Conservation (phyloP, 75 land plant genomes). For the Pinus tabuliformis region DNA sequence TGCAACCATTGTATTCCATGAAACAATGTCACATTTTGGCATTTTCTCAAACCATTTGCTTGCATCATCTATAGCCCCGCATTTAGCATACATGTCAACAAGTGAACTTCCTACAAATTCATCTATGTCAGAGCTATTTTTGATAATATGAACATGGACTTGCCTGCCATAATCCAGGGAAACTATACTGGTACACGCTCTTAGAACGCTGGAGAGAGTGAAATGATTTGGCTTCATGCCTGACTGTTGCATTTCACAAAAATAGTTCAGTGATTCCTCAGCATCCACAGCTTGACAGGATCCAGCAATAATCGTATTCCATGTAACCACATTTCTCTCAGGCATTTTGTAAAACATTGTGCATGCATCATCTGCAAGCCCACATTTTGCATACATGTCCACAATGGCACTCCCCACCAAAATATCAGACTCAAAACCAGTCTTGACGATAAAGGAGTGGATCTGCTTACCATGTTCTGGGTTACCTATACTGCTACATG, state of each 20-base stretch:
- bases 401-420: conserved; percentile 37
- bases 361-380: conserved; percentile 25
- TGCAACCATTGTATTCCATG: conserved; percentile 51
- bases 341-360: conserved; percentile 24
- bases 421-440: conserved; percentile 25
- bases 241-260: conserved; percentile 18
- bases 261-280: conserved; percentile 14
- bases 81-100: conserved; percentile 37
- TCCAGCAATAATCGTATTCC: conserved; percentile 42
- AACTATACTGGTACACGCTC: conserved; percentile 10
- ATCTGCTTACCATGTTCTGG: conserved; percentile 29
- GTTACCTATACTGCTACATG: conserved; percentile 21
- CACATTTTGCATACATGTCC: conserved; percentile 55
- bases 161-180: conserved; percentile 11
- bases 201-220: conserved; percentile 30
- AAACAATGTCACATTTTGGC: conserved; percentile 30
- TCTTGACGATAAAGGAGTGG: conserved; percentile 19
- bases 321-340: conserved; percentile 24
- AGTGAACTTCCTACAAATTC: conserved; percentile 45
- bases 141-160: conserved; percentile 30
- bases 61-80: conserved; percentile 31
- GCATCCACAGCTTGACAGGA: conserved; percentile 26
- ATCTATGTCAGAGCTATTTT: conserved; percentile 27
- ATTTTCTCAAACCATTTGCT: conserved; percentile 26
- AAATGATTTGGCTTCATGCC: conserved; percentile 24